Conservation (phyloP, 2,329 filamentous ascomycete genomes). For the Colletotrichum somersetense region DNA sequence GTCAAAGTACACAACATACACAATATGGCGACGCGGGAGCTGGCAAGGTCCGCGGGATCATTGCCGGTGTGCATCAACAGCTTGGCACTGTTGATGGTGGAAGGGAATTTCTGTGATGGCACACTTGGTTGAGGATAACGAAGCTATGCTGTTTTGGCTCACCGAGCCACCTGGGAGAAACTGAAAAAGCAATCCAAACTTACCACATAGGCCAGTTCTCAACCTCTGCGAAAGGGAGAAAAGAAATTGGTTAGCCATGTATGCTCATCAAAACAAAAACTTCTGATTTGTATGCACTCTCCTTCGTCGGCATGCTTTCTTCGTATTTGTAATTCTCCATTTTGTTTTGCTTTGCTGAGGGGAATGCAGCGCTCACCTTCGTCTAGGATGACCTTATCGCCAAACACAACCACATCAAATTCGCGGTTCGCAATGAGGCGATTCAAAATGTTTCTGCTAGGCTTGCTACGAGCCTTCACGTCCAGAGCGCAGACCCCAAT, state of each 20-base stretch:
- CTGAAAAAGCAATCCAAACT: conserved; percentile 46
- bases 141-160: conserved; percentile 52
- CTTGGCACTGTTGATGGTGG: background rate
- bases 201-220: conserved; percentile 95
- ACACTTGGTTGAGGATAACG: conserved; percentile 34
- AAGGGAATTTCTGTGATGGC: background rate
- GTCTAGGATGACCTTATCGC: conserved; percentile 97
- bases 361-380: conserved; percentile 68
- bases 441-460: conserved; percentile 95
- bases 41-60: background rate
- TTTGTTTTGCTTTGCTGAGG: background rate
- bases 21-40: background rate
- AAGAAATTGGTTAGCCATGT: conserved; percentile 11
- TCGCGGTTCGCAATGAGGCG: conserved; percentile 89
- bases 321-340: background rate
- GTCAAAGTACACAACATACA: conserved; percentile 13
- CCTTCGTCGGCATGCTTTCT: background rate
- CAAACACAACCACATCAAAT: conserved; percentile 97
- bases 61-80: background rate
- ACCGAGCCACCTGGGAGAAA: conserved; percentile 46
- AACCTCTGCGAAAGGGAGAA: conserved; percentile 66
- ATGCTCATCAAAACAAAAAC: background rate
- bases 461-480: conserved; percentile 95
- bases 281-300: background rate
- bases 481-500: conserved; percentile 97